These are phyloP conservation scores for Microstegium vimineum DNA, from an alignment of 176 grass and related monocot species.

Conservation along the genomic window DNA sequence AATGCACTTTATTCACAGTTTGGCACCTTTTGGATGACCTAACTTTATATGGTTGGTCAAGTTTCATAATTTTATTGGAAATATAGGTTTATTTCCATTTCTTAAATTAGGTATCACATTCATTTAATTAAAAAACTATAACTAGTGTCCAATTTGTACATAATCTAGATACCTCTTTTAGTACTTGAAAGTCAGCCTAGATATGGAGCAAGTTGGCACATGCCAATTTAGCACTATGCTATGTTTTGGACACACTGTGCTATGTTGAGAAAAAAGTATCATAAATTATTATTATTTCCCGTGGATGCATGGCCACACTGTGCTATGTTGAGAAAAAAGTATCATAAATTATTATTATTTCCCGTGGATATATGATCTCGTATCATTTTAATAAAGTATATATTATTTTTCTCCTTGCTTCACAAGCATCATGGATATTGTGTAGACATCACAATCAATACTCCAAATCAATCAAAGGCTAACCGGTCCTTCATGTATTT, in stretches of 20 bases:
- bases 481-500: not conserved
- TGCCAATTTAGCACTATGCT: not conserved
- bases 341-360: not conserved
- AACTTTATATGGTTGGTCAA: not conserved
- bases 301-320: not conserved
- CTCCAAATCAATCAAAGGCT: not conserved
- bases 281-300: not conserved
- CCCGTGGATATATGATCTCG: not conserved
- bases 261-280: too few relatives aligned
- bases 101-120: not conserved
- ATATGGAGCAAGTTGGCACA: not conserved
- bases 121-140: too few relatives aligned
- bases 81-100: not conserved
- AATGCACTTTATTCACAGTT: not conserved
- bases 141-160: not conserved
- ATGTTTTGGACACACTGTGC: too few relatives aligned
- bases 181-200: not conserved
- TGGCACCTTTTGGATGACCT: not conserved
- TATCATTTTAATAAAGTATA: not conserved
- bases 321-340: too few relatives aligned
- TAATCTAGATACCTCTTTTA: not conserved
- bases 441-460: not conserved
- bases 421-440: not conserved
- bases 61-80: not conserved
- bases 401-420: not conserved